Conservation (phyloP, 306 rosid genomes). For the Oemleria cerasiformis region DNA sequence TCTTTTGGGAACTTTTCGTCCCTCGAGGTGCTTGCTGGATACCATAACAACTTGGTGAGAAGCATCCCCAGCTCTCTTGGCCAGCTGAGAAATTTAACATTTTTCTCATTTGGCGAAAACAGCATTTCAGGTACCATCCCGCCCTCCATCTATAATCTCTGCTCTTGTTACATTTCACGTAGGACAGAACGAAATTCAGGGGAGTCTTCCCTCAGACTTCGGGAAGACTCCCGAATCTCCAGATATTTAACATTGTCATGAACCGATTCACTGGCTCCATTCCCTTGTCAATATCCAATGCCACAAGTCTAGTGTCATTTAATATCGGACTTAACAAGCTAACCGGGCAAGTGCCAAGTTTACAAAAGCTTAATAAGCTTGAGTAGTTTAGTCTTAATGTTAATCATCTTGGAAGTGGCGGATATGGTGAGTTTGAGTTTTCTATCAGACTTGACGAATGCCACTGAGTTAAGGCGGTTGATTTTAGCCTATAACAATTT, state of each 20-base stretch:
- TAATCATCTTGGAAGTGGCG: neutral
- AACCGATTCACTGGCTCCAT: neutral
- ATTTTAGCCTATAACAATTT: neutral
- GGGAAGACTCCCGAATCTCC: neutral
- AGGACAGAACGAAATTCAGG: neutral
- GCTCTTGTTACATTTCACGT: no score
- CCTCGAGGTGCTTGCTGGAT: neutral
- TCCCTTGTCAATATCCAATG: conserved; percentile 4
- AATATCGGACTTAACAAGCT: neutral
- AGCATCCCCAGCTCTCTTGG: neutral
- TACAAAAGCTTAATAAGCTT: neutral
- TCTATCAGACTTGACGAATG: conserved; percentile 4
- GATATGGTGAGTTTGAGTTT: neutral
- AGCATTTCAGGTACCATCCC: neutral
- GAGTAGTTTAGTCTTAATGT: rapidly evolving
- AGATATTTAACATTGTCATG: rapidly evolving
- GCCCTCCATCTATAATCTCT: neutral
- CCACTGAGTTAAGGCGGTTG: neutral
- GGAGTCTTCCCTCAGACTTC: neutral
- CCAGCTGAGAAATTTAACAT: neutral
- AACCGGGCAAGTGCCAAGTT: neutral
- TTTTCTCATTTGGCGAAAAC: neutral
- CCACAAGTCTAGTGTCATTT: neutral
- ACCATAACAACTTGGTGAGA: neutral
- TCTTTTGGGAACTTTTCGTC: neutral